Evolutionary conservation across 306 rosid species (phyloP).

Genomic region (Pyrus betulifolia): DNA sequence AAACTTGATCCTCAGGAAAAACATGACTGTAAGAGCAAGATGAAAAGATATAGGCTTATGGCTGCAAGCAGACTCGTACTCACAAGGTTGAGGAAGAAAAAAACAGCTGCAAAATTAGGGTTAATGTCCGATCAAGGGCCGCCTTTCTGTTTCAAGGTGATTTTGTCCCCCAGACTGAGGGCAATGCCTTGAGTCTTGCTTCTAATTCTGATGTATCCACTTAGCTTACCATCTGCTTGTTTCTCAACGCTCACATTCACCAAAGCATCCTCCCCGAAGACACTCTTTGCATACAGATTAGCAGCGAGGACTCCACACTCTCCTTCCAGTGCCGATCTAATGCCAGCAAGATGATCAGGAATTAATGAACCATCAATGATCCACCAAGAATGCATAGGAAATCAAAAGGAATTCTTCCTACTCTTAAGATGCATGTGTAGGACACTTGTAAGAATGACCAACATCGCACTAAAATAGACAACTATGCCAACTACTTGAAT

Average conservation of each 20-base stretch:
- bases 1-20: not conserved
- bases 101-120: slow-evolving; percentile 11
- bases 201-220: slow-evolving; percentile 96
- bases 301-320: slow-evolving; percentile 98
- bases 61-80: slow-evolving; percentile 19
- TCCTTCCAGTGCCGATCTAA: slow-evolving; percentile 90
- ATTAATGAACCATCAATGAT: slow-evolving; percentile 5
- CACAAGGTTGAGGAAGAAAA: not conserved
- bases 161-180: slow-evolving; percentile 95
- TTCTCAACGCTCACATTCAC: slow-evolving; percentile 95
- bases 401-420: not conserved
- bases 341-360: slow-evolving; percentile 11
- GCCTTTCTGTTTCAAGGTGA: slow-evolving; percentile 98
- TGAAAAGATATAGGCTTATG: not conserved
- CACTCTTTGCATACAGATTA: slow-evolving; percentile 92
- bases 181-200: slow-evolving; percentile 99
- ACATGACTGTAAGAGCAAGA: not conserved
- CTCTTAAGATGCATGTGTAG: not conserved
- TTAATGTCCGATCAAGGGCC: slow-evolving; percentile 32
- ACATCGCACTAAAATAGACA: not conserved
- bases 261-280: slow-evolving; percentile 95
- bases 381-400: not conserved
- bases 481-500: not conserved
- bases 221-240: slow-evolving; percentile 76
- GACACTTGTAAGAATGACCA: not conserved